Evolutionary conservation across 2,329 filamentous ascomycete species (phyloP).

Genomic region (Alternaria incomplexa): DNA sequence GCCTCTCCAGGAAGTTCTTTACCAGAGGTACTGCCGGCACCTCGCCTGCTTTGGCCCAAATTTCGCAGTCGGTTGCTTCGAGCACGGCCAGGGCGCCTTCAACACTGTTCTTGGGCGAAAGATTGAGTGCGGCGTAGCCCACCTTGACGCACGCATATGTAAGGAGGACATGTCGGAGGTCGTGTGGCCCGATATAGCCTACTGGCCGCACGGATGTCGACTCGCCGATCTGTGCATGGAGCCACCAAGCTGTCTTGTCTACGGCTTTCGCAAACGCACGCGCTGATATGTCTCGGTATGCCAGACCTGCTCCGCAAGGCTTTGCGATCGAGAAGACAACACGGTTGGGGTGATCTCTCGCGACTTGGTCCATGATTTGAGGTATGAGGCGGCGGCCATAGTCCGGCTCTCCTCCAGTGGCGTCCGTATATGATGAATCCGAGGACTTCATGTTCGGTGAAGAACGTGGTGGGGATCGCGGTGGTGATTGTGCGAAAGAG

Average conservation of each 20-base stretch:
- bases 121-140: slow-evolving; percentile 39
- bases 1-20: slow-evolving; percentile 9
- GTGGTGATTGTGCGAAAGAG: not conserved
- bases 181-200: slow-evolving; percentile 39
- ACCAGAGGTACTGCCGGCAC: slow-evolving; percentile 10
- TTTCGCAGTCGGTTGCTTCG: slow-evolving; percentile 21
- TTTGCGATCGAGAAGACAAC: slow-evolving; percentile 23
- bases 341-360: slow-evolving; percentile 22
- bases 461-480: not conserved
- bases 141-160: slow-evolving; percentile 49
- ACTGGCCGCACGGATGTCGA: slow-evolving; percentile 24
- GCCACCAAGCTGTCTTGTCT: slow-evolving; percentile 42
- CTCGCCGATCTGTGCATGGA: slow-evolving; percentile 30
- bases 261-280: slow-evolving; percentile 39
- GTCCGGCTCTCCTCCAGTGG: not conserved
- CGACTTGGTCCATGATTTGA: slow-evolving; percentile 29
- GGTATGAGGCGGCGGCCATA: slow-evolving; percentile 31
- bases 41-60: slow-evolving; percentile 21
- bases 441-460: not conserved
- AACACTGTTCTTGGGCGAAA: slow-evolving; percentile 29
- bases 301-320: slow-evolving; percentile 3
- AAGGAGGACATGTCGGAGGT: slow-evolving; percentile 48
- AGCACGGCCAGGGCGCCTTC: slow-evolving; percentile 30
- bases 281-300: slow-evolving; percentile 34
- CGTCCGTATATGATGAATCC: not conserved